Percentiles rank a stretch among this genome's conserved stretches.
Conservation (phyloP, 2,329 filamentous ascomycete genomes). For the Tolypocladium inflatum region DNA sequence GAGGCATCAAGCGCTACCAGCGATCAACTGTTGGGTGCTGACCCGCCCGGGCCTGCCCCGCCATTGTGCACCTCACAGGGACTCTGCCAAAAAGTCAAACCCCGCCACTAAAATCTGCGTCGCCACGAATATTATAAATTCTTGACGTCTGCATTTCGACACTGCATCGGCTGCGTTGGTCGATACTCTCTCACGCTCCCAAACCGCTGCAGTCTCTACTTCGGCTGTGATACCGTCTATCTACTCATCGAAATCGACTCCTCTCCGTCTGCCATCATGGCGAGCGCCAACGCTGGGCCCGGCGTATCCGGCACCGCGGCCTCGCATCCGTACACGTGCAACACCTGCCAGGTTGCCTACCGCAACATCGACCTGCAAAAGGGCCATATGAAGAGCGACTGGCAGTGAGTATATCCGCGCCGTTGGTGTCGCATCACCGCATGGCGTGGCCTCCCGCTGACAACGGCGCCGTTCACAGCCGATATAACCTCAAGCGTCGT, state of each 20-base stretch:
- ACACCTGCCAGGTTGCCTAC: constrained; percentile 95
- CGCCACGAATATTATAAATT: constrained; percentile 13
- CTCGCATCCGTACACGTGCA: constrained; percentile 91
- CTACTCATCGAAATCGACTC: neutral
- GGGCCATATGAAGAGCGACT: constrained; percentile 95
- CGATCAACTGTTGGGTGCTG: neutral
- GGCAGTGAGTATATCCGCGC: constrained; percentile 64
- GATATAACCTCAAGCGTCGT: constrained; percentile 93
- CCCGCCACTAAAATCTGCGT: constrained; percentile 17
- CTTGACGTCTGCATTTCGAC: neutral
- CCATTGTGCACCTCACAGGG: neutral
- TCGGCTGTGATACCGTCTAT: neutral
- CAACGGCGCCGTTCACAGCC: constrained; percentile 35
- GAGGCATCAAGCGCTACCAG: neutral
- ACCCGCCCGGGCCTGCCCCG: neutral
- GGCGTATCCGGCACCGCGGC: constrained; percentile 25
- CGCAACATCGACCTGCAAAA: constrained; percentile 88
- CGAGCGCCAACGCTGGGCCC: constrained; percentile 24
- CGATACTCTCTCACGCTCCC: neutral
- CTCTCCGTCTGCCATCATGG: constrained; percentile 29
- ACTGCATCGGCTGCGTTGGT: neutral
- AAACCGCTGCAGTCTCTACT: neutral
- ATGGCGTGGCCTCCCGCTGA: neutral
- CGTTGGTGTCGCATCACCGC: neutral
- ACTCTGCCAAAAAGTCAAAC: constrained; percentile 2